Base-by-base conservation (phyloP, 1,139 yeast genomes). In the Candida dubliniensis region DNA sequence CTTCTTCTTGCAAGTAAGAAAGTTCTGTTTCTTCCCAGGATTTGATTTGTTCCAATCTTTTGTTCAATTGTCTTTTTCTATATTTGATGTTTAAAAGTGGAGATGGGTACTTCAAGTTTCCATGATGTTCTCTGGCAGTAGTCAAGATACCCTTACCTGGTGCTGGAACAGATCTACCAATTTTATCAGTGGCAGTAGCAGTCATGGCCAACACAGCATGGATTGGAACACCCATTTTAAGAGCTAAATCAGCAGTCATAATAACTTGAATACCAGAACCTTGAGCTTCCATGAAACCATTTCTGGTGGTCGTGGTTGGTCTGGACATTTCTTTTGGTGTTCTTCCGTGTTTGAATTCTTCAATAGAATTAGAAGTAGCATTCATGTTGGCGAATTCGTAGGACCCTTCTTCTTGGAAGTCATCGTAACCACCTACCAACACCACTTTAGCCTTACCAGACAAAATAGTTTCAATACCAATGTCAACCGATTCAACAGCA, bases 101-200 rank as follows among this genome's bases (percentile, higher is more conserved):
- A 53, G 91, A 75, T 60, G 88, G 83, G 77, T 79, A 86, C 72
- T 87, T 87, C 76, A 86, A 77, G 60, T 79, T 80, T 57, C 91
- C 90, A 58, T 84, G 91, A 63, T 85, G 82, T 74, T 93, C 99
- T 65, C 96, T 87, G 47, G 99, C 99, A 60, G 96, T 88, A 52
- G 99, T 93, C 76, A 93, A 81, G 58, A 93, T 86, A 84, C 99
- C 99, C 76, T 91, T 90, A 69, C 99, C 99, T 71, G 99, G 99
- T 64, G 99, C 99, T 56, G 99, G 99, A 57, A 93, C 95, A 44
- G 98, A 91, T 74, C 97, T 87, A 64, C 98, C 97, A 69, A 91
- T 93, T 83, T 91, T 93, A 69, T 93, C 99, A 50, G 96, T 82
- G 46, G 99, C 99, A 61, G 98, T 95, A 42, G 96, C 91, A 51